Conservation (phyloP, 2,329 filamentous ascomycete species). For the Myotisia sp. region DNA sequence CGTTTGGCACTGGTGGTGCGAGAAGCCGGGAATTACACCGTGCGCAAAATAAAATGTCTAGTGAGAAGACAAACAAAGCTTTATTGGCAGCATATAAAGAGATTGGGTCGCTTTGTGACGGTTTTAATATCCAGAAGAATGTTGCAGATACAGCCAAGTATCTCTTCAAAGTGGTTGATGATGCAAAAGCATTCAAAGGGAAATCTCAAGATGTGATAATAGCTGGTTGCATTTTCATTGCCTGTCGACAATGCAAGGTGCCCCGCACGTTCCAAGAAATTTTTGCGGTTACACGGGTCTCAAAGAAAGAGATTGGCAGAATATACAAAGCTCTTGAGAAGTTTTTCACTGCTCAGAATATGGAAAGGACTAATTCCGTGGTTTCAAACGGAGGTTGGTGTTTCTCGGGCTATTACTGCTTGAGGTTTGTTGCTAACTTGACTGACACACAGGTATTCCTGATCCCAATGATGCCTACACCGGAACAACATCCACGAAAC, state of each 20-base stretch:
- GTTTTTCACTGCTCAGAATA: constrained; percentile 64
- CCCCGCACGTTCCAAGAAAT: constrained; percentile 90
- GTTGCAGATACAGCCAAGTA: constrained; percentile 85
- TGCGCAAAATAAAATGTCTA: constrained; percentile 65
- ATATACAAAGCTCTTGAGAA: constrained; percentile 89
- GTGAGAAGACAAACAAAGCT: constrained; percentile 70
- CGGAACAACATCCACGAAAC: constrained; percentile 61
- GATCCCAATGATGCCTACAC: constrained; percentile 49
- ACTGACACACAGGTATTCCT: constrained; percentile 21
- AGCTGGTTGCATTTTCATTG: constrained; percentile 93
- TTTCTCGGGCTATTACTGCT: constrained; percentile 3
- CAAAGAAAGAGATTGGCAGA: constrained; percentile 92
- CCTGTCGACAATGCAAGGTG: constrained; percentile 76
- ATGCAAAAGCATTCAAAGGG: constrained; percentile 85
- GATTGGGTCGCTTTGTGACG: constrained; percentile 76
- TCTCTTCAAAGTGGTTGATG: constrained; percentile 87
- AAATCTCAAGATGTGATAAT: constrained; percentile 90
- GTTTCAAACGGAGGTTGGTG: constrained; percentile 42
- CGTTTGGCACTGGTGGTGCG: constrained; percentile 59
- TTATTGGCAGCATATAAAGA: constrained; percentile 74
- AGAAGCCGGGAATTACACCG: constrained; percentile 63
- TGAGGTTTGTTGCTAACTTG: too few species aligned
- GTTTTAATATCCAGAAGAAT: constrained; percentile 63
- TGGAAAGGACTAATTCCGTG: constrained; percentile 39
- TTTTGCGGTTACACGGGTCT: constrained; percentile 79